phyloP scores from a whole-genome alignment of 495 filamentous ascomycete genomes.

The Neurospora tetrasperma region DNA sequence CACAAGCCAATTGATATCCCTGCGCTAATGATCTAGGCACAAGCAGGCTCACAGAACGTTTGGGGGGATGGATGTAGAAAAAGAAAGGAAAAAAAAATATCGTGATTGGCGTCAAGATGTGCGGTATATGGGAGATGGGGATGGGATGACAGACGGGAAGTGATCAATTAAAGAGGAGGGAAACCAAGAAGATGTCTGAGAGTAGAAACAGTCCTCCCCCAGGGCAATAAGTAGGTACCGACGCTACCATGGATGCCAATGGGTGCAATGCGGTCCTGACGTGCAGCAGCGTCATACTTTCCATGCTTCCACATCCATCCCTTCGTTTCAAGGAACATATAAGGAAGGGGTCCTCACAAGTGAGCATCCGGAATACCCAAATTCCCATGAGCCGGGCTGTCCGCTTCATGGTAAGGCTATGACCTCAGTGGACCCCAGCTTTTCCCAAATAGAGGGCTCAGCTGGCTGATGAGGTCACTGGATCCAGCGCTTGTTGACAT shows the following conservation, averaged over 20 bases:
- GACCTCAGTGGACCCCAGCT: neutral
- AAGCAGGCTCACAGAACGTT: neutral
- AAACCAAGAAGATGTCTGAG: neutral
- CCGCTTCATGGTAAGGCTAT: neutral
- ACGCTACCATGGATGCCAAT: neutral
- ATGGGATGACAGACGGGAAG: neutral
- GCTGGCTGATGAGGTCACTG: neutral
- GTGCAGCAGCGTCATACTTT: constrained; percentile 1
- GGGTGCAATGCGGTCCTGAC: neutral
- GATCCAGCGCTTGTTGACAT: neutral
- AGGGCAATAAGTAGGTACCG: neutral
- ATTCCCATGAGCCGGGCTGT: neutral
- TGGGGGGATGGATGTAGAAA: neutral
- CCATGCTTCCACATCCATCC: neutral
- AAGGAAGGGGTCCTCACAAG: neutral
- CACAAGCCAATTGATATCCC: neutral
- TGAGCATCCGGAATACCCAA: neutral
- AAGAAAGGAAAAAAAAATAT: neutral
- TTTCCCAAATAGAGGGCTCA: neutral
- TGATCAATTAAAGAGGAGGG: neutral
- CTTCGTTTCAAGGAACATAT: neutral
- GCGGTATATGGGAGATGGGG: neutral
- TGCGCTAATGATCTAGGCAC: neutral
- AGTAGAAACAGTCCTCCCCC: neutral
- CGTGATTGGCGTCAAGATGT: neutral